phyloP scores from a whole-genome alignment of 1,284 basidiomycete species.

The Cryptococcus neoformans region DNA sequence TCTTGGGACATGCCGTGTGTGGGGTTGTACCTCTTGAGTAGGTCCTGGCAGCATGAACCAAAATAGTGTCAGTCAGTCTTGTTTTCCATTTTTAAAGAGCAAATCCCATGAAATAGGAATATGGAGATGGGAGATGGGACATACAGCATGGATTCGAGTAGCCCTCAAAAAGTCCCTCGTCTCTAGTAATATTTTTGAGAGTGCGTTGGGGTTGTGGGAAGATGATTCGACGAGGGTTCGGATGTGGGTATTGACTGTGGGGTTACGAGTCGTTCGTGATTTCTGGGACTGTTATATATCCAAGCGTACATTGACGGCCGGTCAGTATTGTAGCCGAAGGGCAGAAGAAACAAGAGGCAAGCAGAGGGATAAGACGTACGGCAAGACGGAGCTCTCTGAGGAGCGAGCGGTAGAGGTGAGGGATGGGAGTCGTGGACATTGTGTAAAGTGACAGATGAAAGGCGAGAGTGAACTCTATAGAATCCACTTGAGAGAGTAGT shows the following conservation, averaged over 20 bases:
- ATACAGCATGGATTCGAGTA: constrained; percentile 60
- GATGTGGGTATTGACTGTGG: constrained; percentile 55
- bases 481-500: no score
- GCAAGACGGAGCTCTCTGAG: constrained; percentile 44
- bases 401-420: constrained; percentile 44
- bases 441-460: not conserved
- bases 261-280: constrained; percentile 53
- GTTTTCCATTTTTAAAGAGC: not conserved
- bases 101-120: not conserved
- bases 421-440: constrained; percentile 18
- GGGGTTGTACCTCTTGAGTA: constrained; percentile 84
- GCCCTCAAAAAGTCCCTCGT: constrained; percentile 67
- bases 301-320: constrained; percentile 9
- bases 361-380: constrained; percentile 26
- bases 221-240: constrained; percentile 56
- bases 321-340: constrained; percentile 4
- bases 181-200: constrained; percentile 60
- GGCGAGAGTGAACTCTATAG: no score
- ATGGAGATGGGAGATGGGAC: constrained; percentile 15
- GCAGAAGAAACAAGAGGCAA: not conserved
- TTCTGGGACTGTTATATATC: constrained; percentile 50
- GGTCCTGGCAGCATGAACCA: constrained; percentile 51
- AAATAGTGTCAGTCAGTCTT: not conserved
- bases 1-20: constrained; percentile 66
- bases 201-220: constrained; percentile 17